These are phyloP conservation scores for Tricholoma bakamatsutake DNA, from an alignment of 768 basidiomycete species.

Conservation along the genomic window DNA sequence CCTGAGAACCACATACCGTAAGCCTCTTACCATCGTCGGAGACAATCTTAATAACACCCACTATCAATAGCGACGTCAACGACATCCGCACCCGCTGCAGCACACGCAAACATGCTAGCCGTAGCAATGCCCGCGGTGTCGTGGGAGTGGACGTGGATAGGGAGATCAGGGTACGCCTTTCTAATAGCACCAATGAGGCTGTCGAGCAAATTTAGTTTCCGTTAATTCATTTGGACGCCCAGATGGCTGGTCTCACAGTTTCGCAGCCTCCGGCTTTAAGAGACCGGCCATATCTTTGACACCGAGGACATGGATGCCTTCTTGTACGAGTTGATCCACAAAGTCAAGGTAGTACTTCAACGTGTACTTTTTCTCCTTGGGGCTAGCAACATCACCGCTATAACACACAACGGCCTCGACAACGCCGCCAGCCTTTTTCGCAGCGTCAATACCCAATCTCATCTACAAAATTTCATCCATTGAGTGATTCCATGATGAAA, in stretches of 20 bases:
- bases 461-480: constrained; percentile 47
- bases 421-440: constrained; percentile 99
- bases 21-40: constrained; percentile 9
- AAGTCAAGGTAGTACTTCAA: constrained; percentile 97
- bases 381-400: constrained; percentile 93
- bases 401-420: constrained; percentile 97
- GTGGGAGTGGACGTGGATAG: constrained; percentile 99
- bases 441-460: constrained; percentile 97
- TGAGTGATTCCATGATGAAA: neutral
- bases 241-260: constrained; percentile 47
- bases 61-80: constrained; percentile 99
- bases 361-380: constrained; percentile 96
- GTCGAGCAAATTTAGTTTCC: constrained; percentile 2
- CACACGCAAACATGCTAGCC: constrained; percentile 95
- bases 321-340: constrained; percentile 84
- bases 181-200: constrained; percentile 94
- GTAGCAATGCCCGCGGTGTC: constrained; percentile 98
- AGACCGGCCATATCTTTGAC: constrained; percentile 99
- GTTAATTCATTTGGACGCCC: neutral
- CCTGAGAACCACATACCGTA: constrained; percentile 36
- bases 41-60: constrained; percentile 32
- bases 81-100: constrained; percentile 96
- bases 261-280: constrained; percentile 92
- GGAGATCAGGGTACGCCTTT: constrained; percentile 93
- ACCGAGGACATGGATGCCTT: constrained; percentile 94